Evolutionary conservation across 441 rosid species (phyloP).

Genomic region (Gossypium gossypioides): DNA sequence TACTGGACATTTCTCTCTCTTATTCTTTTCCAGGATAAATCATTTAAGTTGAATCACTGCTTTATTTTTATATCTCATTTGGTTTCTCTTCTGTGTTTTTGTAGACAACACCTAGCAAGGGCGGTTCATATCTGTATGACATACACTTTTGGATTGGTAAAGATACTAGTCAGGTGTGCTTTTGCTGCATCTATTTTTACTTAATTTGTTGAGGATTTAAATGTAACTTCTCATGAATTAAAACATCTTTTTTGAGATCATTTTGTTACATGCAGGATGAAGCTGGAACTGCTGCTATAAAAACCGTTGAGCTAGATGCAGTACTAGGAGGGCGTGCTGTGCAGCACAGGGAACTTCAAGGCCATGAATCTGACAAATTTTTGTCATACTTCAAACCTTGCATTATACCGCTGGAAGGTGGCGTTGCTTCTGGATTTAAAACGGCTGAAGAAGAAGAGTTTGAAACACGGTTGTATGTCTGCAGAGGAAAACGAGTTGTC

Average conservation of each 20-base stretch:
- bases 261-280: conserved; percentile 52
- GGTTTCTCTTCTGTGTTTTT: background rate
- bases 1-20: background rate
- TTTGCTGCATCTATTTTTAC: conserved; percentile 6
- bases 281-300: conserved; percentile 94
- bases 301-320: conserved; percentile 94
- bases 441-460: conserved; percentile 73
- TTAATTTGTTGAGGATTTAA: background rate
- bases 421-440: conserved; percentile 89
- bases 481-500: conserved; percentile 81
- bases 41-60: background rate
- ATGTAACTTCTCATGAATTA: background rate
- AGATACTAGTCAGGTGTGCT: conserved; percentile 85
- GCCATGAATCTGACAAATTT: conserved; percentile 92
- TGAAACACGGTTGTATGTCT: conserved; percentile 76
- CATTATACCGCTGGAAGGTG: conserved; percentile 89
- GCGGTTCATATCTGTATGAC: conserved; percentile 79
- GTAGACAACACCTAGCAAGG: conserved; percentile 74
- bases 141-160: conserved; percentile 98
- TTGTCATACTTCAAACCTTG: conserved; percentile 96
- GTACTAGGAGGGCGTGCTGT: conserved; percentile 95
- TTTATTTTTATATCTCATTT: conserved; percentile 5
- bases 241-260: background rate
- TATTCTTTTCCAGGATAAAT: background rate
- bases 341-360: conserved; percentile 93